These are phyloP conservation scores for Poa pratensis DNA, from an alignment of 176 grass and related monocot species.

Conservation along the genomic window DNA sequence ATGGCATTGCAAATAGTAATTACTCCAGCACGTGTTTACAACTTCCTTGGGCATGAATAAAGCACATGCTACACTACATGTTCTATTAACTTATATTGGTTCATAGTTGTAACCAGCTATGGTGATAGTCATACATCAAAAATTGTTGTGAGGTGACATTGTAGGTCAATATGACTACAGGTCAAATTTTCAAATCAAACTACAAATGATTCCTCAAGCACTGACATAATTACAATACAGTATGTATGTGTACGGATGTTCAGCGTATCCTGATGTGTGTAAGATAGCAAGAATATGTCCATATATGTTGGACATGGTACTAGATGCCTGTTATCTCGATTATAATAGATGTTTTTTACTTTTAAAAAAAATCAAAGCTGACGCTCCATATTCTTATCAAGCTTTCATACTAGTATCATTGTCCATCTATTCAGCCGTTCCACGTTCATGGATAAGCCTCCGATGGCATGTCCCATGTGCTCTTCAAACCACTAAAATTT, in stretches of 20 bases:
- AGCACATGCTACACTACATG: background rate
- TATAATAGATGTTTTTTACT: slow-evolving; percentile 9
- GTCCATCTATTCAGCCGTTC: background rate
- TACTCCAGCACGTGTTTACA: background rate
- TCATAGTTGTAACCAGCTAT: background rate
- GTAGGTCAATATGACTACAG: background rate
- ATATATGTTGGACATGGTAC: background rate
- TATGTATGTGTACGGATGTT: slow-evolving; percentile 2
- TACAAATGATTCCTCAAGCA: background rate
- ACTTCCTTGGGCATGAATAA: background rate
- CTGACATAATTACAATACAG: background rate
- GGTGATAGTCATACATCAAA: background rate
- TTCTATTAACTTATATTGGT: background rate
- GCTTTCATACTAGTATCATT: background rate
- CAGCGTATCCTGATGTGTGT: slow-evolving; percentile 18
- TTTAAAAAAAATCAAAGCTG: slow-evolving; percentile 33
- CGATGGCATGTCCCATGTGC: slow-evolving; percentile 20
- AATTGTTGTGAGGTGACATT: background rate
- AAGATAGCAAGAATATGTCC: too few species aligned
- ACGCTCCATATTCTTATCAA: slow-evolving; percentile 19
- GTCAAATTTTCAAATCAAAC: slow-evolving; percentile 8
- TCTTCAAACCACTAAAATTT: slow-evolving; percentile 18
- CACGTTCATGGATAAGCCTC: background rate
- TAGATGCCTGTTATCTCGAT: background rate
- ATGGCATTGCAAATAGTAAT: slow-evolving; percentile 1